Evolutionary conservation across 139 green algal species (phyloP).

Genomic region (Picochlorum sp.): DNA sequence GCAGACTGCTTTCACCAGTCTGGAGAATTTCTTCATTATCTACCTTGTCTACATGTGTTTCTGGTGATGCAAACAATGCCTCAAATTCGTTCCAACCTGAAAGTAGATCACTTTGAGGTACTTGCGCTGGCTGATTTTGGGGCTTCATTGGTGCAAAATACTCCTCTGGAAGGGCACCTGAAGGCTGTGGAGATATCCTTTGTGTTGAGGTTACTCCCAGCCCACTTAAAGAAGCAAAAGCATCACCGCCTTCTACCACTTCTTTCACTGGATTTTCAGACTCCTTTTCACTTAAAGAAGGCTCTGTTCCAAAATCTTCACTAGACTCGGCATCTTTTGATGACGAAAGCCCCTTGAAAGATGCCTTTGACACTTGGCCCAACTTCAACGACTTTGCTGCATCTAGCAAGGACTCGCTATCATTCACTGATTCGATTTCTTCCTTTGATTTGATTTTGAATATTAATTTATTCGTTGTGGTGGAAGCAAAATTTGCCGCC

Average conservation of each 20-base stretch:
- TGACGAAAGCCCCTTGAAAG: background rate
- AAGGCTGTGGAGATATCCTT: background rate
- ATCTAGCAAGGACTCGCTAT: background rate
- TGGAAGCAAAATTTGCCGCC: background rate
- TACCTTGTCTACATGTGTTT: background rate
- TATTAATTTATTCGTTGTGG: background rate
- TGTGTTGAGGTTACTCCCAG: background rate
- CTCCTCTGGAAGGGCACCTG: background rate
- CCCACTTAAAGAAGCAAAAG: background rate
- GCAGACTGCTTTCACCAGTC: too few species aligned
- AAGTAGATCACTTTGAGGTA: constrained; percentile 14
- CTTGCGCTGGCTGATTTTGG: background rate
- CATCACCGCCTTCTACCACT: too few species aligned
- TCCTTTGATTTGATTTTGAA: constrained; percentile 1
- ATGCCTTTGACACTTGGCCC: background rate
- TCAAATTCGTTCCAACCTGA: constrained; percentile 33
- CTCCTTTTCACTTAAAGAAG: too few species aligned
- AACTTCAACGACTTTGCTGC: constrained; percentile 3
- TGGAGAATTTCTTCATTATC: background rate
- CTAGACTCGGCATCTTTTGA: too few species aligned
- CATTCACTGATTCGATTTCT: background rate
- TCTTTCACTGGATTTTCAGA: too few species aligned
- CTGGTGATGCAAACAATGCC: constrained; percentile 19
- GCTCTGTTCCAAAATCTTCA: too few species aligned
- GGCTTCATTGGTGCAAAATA: constrained; percentile 18